A percentile compares a stretch with the other conserved stretches of the same genome.
Conservation (phyloP, 2,329 filamentous ascomycete genomes). For the Trichoderma cornu-damae region DNA sequence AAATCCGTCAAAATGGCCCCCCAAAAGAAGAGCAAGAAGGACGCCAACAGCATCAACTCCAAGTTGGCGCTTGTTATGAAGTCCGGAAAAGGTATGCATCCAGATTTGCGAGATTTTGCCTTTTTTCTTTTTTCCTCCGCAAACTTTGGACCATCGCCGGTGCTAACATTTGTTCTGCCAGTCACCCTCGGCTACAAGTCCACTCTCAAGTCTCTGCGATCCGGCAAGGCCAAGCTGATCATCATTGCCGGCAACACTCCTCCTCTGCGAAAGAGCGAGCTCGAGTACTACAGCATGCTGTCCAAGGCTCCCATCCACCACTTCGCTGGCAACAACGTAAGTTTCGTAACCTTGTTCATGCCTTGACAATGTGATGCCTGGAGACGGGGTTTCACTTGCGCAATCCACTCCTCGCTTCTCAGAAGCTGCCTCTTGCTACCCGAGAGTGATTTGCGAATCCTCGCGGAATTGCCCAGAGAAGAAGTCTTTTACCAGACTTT, state of each 20-base stretch:
- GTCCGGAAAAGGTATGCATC: slow-evolving; percentile 65
- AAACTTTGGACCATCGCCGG: not conserved
- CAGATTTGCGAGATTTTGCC: not conserved
- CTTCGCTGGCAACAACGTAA: slow-evolving; percentile 98
- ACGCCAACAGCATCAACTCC: slow-evolving; percentile 65
- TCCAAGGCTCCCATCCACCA: slow-evolving; percentile 95
- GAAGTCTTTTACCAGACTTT: slow-evolving; percentile 75
- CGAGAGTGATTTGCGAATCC: slow-evolving; percentile 25
- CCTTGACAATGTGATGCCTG: slow-evolving; percentile 18
- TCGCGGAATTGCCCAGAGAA: slow-evolving; percentile 71
- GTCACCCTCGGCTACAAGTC: slow-evolving; percentile 42
- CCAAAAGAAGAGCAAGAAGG: slow-evolving; percentile 79
- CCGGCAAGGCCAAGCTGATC: slow-evolving; percentile 97
- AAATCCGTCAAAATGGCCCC: slow-evolving; percentile 57
- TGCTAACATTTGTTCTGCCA: slow-evolving; percentile 21
- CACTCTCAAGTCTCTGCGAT: slow-evolving; percentile 77
- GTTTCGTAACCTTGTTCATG: slow-evolving; percentile 43
- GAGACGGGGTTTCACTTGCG: slow-evolving; percentile 18
- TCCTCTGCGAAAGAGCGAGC: slow-evolving; percentile 94
- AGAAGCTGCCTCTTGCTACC: slow-evolving; percentile 23
- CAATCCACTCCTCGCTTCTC: slow-evolving; percentile 11
- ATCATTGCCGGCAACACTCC: slow-evolving; percentile 92
- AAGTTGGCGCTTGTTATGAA: slow-evolving; percentile 60
- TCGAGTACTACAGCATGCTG: slow-evolving; percentile 92
- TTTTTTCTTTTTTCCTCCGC: too few species aligned